A percentile compares a stretch with the other conserved stretches of the same genome.
Conservation (phyloP, 2,329 filamentous ascomycete genomes). For the Leptographium lundbergii region DNA sequence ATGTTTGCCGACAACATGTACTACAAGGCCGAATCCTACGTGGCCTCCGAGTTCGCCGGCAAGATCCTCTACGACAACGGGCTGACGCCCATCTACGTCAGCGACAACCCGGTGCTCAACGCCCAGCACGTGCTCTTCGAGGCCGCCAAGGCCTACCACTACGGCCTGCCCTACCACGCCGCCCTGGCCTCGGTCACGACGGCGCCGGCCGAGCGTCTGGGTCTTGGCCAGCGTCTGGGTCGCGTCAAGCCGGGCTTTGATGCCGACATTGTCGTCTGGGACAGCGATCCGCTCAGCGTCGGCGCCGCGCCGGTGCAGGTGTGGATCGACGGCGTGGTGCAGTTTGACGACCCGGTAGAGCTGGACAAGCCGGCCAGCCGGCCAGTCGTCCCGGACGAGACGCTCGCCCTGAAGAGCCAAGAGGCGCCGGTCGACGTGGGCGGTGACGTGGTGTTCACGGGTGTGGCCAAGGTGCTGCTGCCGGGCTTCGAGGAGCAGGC, state of each 20-base stretch:
- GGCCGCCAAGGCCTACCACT: slow-evolving; percentile 46
- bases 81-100: slow-evolving; percentile 55
- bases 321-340: slow-evolving; percentile 49
- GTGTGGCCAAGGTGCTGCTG: slow-evolving; percentile 39
- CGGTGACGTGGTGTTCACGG: slow-evolving; percentile 38
- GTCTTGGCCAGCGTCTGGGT: slow-evolving; percentile 43
- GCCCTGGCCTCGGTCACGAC: slow-evolving; percentile 46
- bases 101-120: slow-evolving; percentile 57
- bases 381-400: slow-evolving; percentile 26
- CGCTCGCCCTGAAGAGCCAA: slow-evolving; percentile 22
- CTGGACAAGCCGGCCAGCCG: slow-evolving; percentile 33
- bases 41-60: slow-evolving; percentile 52
- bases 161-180: slow-evolving; percentile 47
- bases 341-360: slow-evolving; percentile 42
- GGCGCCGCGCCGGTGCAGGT: slow-evolving; percentile 48
- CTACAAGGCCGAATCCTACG: slow-evolving; percentile 56
- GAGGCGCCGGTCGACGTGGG: slow-evolving; percentile 26
- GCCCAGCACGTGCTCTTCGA: slow-evolving; percentile 58
- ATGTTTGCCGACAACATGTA: slow-evolving; percentile 57
- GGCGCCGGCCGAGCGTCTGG: slow-evolving; percentile 44
- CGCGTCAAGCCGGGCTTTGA: slow-evolving; percentile 50
- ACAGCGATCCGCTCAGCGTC: slow-evolving; percentile 47
- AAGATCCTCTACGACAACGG: slow-evolving; percentile 53
- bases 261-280: slow-evolving; percentile 50
- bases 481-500: slow-evolving; percentile 20